Base-by-base conservation (phyloP, 1,284 basidiomycete species). In the Papiliotrema nemorosa region DNA sequence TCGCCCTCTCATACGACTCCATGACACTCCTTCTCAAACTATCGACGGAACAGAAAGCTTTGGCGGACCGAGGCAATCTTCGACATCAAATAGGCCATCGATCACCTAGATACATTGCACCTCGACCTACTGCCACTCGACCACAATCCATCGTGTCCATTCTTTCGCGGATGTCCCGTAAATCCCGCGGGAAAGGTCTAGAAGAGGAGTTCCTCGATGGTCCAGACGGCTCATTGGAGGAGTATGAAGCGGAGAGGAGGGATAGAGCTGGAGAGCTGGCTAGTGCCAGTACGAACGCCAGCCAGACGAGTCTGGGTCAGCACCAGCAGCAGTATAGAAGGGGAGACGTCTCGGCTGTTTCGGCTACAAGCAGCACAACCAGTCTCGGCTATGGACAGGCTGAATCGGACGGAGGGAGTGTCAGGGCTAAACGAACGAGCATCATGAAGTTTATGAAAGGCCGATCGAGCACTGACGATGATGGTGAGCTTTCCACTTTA, bases 131-230 rank as follows among this genome's bases (percentile, higher is more conserved):
- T 47, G 25, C 13, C 21, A 36, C 2, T 9, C 40, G 29, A 26
- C 48, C 26, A 44, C 27, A 25, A 10, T 52, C 50, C 12, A 36
- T 37, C 21, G 36, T 52, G 0, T 45, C 43, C 21, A 45, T 14
- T 38, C 13, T n/a, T 16, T 50, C 49, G 24, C 22, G 39, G 7
- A 26, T 12, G 10, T 50, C 41, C 9, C 33, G n/a, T 20, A 14
- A 18, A 27, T 34, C 44, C 48, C 49, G 45, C 47, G 53, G 47
- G 3, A 46, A 52, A 20, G 66, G 66, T 0, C 40, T 72, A 13
- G 70, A 71, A 44, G 63, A 72, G 26, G 73, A 75, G 54, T 63
- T 68, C 36, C 47, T 62, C 35, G 66, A 65, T 37, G 47, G 14
- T n/a, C n/a, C n/a, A n/a, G 22, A 45, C 14, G 26, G 34, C 24